Evolutionary conservation across 768 basidiomycete genomes (phyloP), one percentile per base, ranked within the genome.

Genomic region (Trametes sanguinea): DNA sequence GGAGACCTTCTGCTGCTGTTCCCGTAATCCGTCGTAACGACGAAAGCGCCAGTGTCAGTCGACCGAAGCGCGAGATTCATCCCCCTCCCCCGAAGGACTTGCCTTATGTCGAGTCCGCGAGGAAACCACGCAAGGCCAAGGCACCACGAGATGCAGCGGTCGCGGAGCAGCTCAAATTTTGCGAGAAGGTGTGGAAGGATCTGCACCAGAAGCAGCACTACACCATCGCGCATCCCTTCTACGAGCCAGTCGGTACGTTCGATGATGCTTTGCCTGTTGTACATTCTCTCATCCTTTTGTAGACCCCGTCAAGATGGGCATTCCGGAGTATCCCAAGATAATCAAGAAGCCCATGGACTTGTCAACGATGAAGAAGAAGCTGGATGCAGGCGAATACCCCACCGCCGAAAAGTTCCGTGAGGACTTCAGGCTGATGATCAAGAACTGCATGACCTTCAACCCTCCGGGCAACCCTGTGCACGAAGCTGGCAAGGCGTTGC

Each of bases 21-120:
- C 93, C 94, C 44, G 85, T 86, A 60, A 91, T 94, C 67, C 85
- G 94, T 57, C 90, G 94, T 48, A 89, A 87, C 29, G 92, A 93
- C 5, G 73, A 73, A 13, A 80, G 82, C 32, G 72, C 74, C 60
- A 79, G 81, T 62, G 78, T 75, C 29, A 83, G 84, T 27, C 87
- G 97, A n/a, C 96, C 96, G 2, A 98, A 98, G 77, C 92, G 97
- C 56, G 97, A 99, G 74, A 95, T 98, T 32, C 96, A 98, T 71
- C 93, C 96, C 3, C 96, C 95, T 10, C 90, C 94, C 22, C 87
- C 94, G 0, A 95, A 94, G 75, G 96, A 98, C 69, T 75, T 95
- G 9, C 84, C 89, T 0, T 97, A 96, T 72, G 84, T 85, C 11
- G 92, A 93, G 71, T 81, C 71, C 2, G 87, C 90, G 33, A 89